Evolutionary conservation across 805 yeast genomes (phyloP), one percentile per base, ranked within the genome.

Genomic region (Cyberlindnera maritima): DNA sequence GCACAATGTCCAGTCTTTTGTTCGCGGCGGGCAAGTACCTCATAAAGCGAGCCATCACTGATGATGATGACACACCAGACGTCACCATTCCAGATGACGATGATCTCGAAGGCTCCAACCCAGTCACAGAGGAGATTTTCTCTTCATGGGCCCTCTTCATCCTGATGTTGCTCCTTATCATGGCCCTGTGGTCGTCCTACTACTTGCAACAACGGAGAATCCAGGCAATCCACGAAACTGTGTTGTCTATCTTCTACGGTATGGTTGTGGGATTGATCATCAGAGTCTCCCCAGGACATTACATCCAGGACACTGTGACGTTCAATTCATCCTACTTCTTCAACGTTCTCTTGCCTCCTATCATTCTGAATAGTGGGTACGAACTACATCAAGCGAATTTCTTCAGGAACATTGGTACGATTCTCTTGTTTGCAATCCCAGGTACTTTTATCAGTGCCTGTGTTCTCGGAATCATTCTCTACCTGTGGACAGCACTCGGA

Each of bases 131-230:
- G 59, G 99, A 94, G 66, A 89, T 94, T 58, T 94, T 90, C 65
- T 87, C 96, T 5, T 89, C 97, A 0, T 94, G 99, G 99, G 98
- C 99, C 0, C 70, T 94, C 26, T 91, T 90, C 66, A 95, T 94
- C 49, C 74, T 94, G 53, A 65, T 94, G 41, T 80, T 86, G 47
- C 72, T 94, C 38, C 71, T 94, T 39, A 85, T 92, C 48, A 78
- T 91, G 9, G 97, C 99, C 0, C 71, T 94, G 43, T 94, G 97
- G 97, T 88, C 97, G 3, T 85, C 96, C 26, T 94, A 92, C 67
- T 92, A 87, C 63, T 72, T 94, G 41, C 96, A 92, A 61, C 96
- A 89, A 59, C 79, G 88, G 57, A 77, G 94, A 54, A 92, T 94
- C 59, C 91, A 88, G 66, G 96, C 96, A 3, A 80, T 94, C n/a